Base-by-base conservation (phyloP, 768 basidiomycete genomes). In the Panellus pusillus region DNA sequence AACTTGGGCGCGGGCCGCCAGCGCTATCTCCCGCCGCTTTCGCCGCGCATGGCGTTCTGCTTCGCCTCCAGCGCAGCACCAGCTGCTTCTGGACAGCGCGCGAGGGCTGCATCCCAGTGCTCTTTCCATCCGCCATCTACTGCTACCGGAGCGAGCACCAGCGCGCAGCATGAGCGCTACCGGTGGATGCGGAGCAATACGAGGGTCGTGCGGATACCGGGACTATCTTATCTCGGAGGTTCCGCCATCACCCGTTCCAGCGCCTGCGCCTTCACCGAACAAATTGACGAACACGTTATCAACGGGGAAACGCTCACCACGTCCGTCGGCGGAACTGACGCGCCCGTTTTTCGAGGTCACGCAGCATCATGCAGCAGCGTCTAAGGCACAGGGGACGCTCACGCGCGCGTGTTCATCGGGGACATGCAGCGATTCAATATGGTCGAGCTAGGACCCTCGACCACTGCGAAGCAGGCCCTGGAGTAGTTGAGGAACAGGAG, bases 331-430 rank as follows among this genome's bases (percentile, higher is more conserved):
- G 19, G 17, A 19, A 8, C 9, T 40, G 19, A 13, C 32, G 41
- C 56, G 55, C 14, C 18, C 6, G 14, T 48, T 50, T 9, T 18
- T 4, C 9, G 55, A 57, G 4, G 50, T 43, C 13, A 43, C 32
- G 14, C 36, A 50, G 14, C 46, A 49, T 68, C 72, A 6, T 51
- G 64, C 36, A 20, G 36, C 14, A 15, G 18, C 50, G 31, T 53
- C 57, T 46, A 71, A 63, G 63, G 69, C 36, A 17, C 60, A 66
- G 24, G 68, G 77, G 12, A 72, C 73, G n/a, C 87, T 88, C 61
- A 88, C 88, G 64, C 79, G 89, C 12, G 70, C n/a, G n/a, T 95
- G 9, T 94, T 92, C 65, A 75, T 95, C 54, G 84, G 83, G 6
- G 85, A 86, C 62, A 77, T 84, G 75, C 88, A 91, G 66, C n/a